Conservation (phyloP, 2,329 filamentous ascomycete species). For the Aureobasidium namibiae region DNA sequence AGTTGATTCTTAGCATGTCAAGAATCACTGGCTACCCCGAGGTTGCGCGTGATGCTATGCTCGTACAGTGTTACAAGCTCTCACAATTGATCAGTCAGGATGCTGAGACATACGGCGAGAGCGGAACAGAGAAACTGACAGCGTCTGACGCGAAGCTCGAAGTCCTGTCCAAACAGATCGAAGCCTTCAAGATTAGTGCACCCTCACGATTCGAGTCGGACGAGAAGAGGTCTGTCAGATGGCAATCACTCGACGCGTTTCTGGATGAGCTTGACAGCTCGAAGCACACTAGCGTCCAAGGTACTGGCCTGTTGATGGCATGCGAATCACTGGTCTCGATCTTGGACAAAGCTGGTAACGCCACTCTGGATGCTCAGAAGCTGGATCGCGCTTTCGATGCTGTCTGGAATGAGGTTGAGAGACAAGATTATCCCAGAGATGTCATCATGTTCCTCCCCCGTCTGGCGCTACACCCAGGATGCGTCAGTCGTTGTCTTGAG, state of each 20-base stretch:
- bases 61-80: neutral
- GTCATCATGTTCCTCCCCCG: conserved; percentile 30
- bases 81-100: conserved; percentile 20
- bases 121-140: neutral
- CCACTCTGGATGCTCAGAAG: neutral
- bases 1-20: conserved; percentile 29
- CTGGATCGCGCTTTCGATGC: conserved; percentile 21
- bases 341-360: conserved; percentile 17
- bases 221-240: neutral
- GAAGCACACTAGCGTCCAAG: conserved; percentile 26
- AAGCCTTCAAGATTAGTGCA: neutral
- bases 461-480: conserved; percentile 29
- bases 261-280: conserved; percentile 21
- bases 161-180: neutral
- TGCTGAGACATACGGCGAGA: neutral
- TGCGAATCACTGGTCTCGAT: conserved; percentile 21
- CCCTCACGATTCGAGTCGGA: neutral
- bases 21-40: conserved; percentile 34
- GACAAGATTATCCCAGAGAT: conserved; percentile 37
- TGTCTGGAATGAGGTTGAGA: conserved; percentile 41
- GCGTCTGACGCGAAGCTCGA: conserved; percentile 7
- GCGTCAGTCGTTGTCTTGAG: conserved; percentile 20
- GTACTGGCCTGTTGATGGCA: conserved; percentile 21
- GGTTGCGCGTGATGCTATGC: conserved; percentile 31
- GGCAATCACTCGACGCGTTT: conserved; percentile 20